These are phyloP conservation scores for Naganishia sp. DNA, from an alignment of 1,284 basidiomycete genomes.

Conservation along the genomic window DNA sequence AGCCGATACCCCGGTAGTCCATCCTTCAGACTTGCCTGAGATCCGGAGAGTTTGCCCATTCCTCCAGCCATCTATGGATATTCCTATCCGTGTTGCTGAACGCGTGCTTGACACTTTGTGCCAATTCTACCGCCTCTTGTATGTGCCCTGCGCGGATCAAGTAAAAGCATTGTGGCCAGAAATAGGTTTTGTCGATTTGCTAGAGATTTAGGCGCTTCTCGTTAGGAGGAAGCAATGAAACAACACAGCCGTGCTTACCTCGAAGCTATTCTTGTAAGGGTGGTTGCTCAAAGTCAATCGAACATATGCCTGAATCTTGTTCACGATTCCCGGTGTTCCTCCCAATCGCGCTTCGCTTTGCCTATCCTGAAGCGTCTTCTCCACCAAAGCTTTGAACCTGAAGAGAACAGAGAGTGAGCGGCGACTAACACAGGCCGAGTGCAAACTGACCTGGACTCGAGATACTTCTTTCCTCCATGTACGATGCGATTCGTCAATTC, in stretches of 20 bases:
- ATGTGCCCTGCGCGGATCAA: constrained; percentile 82
- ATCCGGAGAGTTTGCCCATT: constrained; percentile 81
- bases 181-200: constrained; percentile 77
- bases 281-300: constrained; percentile 74
- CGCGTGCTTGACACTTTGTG: constrained; percentile 68
- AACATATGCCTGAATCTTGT: constrained; percentile 85
- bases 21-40: constrained; percentile 61
- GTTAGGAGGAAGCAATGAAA: not conserved
- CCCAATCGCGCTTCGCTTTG: constrained; percentile 60
- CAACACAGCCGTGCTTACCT: constrained; percentile 59
- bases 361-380: constrained; percentile 30
- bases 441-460: constrained; percentile 60
- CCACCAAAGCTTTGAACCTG: constrained; percentile 20
- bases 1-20: not conserved
- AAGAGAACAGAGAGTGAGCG: not conserved
- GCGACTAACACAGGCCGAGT: not conserved
- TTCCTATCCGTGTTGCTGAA: constrained; percentile 79
- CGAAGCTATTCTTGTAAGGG: constrained; percentile 80
- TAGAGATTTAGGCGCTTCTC: constrained; percentile 45
- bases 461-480: constrained; percentile 54
- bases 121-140: constrained; percentile 76
- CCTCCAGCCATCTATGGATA: constrained; percentile 80
- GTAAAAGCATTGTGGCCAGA: constrained; percentile 93
- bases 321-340: constrained; percentile 84
- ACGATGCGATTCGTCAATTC: constrained; percentile 40